Base-by-base conservation (phyloP, 345 rosid species). In the Hibiscus tridactylites region DNA sequence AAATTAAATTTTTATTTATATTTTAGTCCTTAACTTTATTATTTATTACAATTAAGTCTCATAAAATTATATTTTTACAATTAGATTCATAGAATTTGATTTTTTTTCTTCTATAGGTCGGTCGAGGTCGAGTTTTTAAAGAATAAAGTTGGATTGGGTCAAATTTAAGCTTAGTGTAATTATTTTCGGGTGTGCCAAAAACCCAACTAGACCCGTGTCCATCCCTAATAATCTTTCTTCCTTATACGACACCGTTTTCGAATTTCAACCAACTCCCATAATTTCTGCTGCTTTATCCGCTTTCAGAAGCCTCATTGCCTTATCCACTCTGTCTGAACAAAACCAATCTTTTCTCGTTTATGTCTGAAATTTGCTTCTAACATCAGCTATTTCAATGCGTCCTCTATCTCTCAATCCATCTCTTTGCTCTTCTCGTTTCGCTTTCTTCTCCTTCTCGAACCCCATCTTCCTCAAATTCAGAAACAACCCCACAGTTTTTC, bases 401-500 rank as follows among this genome's bases (percentile, higher is more conserved):
- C 88, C 89, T 31, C 82, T 83, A 28, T 62, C 83, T 12, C 81
- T 85, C 66, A 61, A 83, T 26, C 82, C 79, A 61, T 78, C 88
- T 29, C 75, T 87, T 10, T 73, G 54, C 77, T 12, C 83, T 75
- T 4, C 77, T 83, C 61, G 74, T 77, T 5, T 74, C 61, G 80
- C 78, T 75, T 57, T 81, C 82, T 68, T 84, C 82, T 62, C 77
- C 62, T 62, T 66, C 73, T 73, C 80, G 37, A 71, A 83, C 47
- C 87, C 86, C 9, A 54, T 81, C 59, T 77, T 84, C 76, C 82
- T 72, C 4, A 78, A 76, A 26, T 80, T 76, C 75, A 78, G 1
- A 46, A 61, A 47, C 39, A 65, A 28, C 68, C 80, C 83, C 63
- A 59, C 44, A 44, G 49, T 62, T 68, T 79, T 16, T 37, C 68